Evolutionary conservation across 371 early-diverging fungal species (phyloP).

Genomic region (Dinochytrium kinnereticum): DNA sequence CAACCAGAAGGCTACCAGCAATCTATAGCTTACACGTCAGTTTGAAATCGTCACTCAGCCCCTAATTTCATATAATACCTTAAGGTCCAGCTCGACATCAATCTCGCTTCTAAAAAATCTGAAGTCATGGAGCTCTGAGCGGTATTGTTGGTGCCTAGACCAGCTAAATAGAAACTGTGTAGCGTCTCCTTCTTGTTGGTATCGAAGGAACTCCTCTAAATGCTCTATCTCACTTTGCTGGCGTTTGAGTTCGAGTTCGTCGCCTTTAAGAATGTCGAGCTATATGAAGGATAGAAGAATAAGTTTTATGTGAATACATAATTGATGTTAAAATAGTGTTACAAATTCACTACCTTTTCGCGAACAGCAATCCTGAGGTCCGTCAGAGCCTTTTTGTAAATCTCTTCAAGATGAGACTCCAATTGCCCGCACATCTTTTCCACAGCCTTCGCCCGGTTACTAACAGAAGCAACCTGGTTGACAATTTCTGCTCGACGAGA

Average conservation of each 20-base stretch:
- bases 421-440: conserved; percentile 49
- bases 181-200: conserved; percentile 59
- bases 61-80: too few species aligned
- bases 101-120: conserved; percentile 51
- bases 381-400: conserved; percentile 48
- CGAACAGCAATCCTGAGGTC: conserved; percentile 45
- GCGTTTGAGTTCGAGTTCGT: conserved; percentile 59
- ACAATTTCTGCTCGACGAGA: conserved; percentile 48
- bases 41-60: too few species aligned
- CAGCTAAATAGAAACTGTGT: conserved; percentile 58
- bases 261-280: conserved; percentile 54
- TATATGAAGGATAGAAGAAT: too few species aligned
- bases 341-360: conserved; percentile 38
- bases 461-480: conserved; percentile 52
- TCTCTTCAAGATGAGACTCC: conserved; percentile 54
- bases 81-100: conserved; percentile 61
- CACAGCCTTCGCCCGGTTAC: conserved; percentile 53
- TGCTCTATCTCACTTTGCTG: conserved; percentile 57
- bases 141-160: conserved; percentile 53
- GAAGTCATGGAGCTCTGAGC: conserved; percentile 60
- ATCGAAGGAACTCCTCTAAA: conserved; percentile 55
- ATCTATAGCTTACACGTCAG: conserved; percentile 1
- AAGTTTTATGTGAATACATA: conserved; percentile 2
- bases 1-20: background rate
- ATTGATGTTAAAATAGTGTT: background rate